Base-by-base conservation (phyloP, 2,329 filamentous ascomycete genomes). In the Trichoderma harzianum region DNA sequence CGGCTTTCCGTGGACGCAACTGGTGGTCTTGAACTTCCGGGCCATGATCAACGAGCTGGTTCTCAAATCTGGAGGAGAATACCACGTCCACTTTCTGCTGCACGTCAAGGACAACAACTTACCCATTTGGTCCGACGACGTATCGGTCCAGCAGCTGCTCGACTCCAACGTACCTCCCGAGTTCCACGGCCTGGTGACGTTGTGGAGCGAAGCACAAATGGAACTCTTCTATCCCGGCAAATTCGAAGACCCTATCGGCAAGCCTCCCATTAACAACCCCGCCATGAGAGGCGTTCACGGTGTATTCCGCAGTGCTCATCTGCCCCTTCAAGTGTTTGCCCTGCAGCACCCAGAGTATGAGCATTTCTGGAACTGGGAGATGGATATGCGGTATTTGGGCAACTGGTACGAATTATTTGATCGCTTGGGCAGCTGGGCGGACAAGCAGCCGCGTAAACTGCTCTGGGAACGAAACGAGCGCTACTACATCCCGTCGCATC, bases 141-240 rank as follows among this genome's bases (percentile, higher is more conserved):
- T 88, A 36, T 91, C 90, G 0, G 93, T 94, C 72, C 88, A 94
- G 75, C 86, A 87, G 18, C 88, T 95, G 77, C 84, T 97, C 78
- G 86, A 89, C 78, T 83, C 88, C 77, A 86, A 91, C 76, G 81
- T 92, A 76, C 85, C 93, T 0, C 84, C 88, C 72, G 93, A 95
- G 78, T 97, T 97, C 81, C 92, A 91, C 78, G 89, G 91, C 73
- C 88, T 97, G 80, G 92, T 91, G 58, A 93, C 92, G 0, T 84
- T 97, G 7, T 97, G 94, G 94, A 94, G 93, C 3, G 93, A 96
- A 80, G 86, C 89, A 67, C 93, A 95, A 80, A 95, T 97, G 92
- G 86, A 87, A 71, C 86, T 95, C 70, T 90, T 93, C 80, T 97
- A 97, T 78, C 80, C 87, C 73, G 88, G 88, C 2, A 87, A 89